phyloP scores from a whole-genome alignment of 208 protist genomes.

The Trypanosoma melophagium region DNA sequence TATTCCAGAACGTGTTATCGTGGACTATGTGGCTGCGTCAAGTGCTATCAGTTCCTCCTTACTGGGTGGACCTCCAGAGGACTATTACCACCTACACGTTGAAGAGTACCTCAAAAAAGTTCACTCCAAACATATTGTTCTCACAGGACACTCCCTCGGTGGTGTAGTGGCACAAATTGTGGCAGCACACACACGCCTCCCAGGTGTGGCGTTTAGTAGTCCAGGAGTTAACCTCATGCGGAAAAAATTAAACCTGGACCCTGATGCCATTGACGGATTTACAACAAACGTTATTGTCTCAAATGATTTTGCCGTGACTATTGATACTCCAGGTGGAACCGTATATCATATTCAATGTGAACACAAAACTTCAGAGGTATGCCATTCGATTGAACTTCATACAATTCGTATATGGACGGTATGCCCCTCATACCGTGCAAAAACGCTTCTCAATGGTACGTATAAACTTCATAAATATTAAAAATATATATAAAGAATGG shows the following conservation, averaged over 20 bases:
- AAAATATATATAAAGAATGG: neutral
- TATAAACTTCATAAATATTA: slow-evolving; percentile 15
- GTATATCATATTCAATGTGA: slow-evolving; percentile 33
- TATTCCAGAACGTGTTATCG: slow-evolving; percentile 27
- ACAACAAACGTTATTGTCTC: slow-evolving; percentile 31
- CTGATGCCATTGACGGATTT: slow-evolving; percentile 24
- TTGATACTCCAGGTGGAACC: slow-evolving; percentile 26
- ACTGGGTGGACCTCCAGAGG: neutral
- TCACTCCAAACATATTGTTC: slow-evolving; percentile 22
- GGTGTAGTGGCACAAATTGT: slow-evolving; percentile 34
- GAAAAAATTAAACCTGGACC: slow-evolving; percentile 27
- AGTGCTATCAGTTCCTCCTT: slow-evolving; percentile 16
- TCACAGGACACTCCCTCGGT: slow-evolving; percentile 33
- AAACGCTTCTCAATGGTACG: slow-evolving; percentile 21
- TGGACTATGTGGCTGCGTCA: slow-evolving; percentile 26
- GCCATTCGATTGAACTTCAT: slow-evolving; percentile 34
- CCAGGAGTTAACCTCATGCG: slow-evolving; percentile 30
- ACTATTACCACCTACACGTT: slow-evolving; percentile 32
- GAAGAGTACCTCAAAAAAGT: slow-evolving; percentile 23
- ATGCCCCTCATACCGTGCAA: slow-evolving; percentile 27
- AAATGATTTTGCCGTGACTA: slow-evolving; percentile 24
- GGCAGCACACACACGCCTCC: slow-evolving; percentile 20
- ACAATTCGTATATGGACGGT: slow-evolving; percentile 28
- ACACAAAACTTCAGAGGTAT: slow-evolving; percentile 26
- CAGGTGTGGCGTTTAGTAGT: slow-evolving; percentile 26